These are phyloP conservation scores for Trifolium dubium DNA, from an alignment of 306 rosid species.

Conservation along the genomic window DNA sequence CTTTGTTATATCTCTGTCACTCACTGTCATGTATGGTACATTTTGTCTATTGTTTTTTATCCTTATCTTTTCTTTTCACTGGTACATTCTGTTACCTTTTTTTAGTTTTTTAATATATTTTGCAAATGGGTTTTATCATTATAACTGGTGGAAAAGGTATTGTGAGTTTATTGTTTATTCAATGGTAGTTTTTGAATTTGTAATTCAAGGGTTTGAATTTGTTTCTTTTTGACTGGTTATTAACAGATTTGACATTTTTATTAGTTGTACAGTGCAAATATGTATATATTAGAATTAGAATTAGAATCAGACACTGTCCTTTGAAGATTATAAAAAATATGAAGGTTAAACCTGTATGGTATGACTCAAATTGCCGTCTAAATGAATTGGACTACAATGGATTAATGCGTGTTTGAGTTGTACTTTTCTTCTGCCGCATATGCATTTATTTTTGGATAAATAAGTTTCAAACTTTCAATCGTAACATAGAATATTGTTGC, in stretches of 20 bases:
- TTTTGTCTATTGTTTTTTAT: constrained; percentile 11
- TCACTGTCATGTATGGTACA: neutral
- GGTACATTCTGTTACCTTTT: neutral
- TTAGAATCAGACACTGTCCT: neutral
- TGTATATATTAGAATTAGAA: neutral
- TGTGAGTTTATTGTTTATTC: neutral
- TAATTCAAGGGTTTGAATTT: neutral
- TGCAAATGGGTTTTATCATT: neutral
- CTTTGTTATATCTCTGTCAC: neutral
- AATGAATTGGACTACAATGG: constrained; percentile 27
- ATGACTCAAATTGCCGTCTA: neutral
- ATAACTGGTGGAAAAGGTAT: neutral
- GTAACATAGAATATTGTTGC: neutral
- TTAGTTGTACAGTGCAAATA: neutral
- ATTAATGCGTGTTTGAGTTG: constrained; percentile 1
- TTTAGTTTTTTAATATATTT: neutral
- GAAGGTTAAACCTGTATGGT: neutral
- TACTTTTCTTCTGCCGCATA: constrained; percentile 20
- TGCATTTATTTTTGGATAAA: neutral
- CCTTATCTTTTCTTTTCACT: neutral
- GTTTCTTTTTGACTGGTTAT: neutral
- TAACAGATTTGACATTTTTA: neutral
- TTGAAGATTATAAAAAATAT: neutral
- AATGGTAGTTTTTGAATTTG: neutral
- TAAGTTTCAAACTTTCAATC: neutral